A percentile compares a stretch with the other conserved stretches of the same genome.
Conservation (phyloP, 192 early-diverging fungal species). For the Backusella psychrophila region DNA sequence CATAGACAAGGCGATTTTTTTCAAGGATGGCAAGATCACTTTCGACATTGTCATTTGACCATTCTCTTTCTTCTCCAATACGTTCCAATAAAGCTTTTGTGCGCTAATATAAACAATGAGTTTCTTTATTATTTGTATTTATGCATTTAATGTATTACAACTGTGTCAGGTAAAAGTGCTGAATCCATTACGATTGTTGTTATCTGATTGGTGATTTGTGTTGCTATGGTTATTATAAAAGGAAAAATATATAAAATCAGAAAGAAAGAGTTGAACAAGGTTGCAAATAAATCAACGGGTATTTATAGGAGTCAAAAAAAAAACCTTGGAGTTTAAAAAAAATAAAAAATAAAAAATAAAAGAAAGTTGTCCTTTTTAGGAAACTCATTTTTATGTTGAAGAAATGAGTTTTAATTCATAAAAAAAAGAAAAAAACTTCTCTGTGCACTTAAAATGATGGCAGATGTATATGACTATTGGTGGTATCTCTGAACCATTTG, state of each 20-base stretch:
- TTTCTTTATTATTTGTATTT: not conserved
- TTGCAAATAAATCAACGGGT: not conserved
- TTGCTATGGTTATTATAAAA: not conserved
- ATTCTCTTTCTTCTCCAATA: constrained; percentile 7
- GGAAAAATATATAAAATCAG: not conserved
- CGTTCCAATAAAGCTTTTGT: not conserved
- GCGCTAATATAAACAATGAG: not conserved
- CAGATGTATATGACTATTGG: no score
- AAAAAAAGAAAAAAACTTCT: not conserved
- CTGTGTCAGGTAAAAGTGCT: not conserved
- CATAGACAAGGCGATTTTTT: constrained; percentile 3
- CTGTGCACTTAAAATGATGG: not conserved
- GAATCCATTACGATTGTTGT: not conserved
- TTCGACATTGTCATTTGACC: constrained; percentile 4
- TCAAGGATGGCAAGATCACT: constrained; percentile 1
- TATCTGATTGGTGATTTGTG: not conserved
- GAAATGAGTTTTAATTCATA: not conserved
- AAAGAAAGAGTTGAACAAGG: not conserved
- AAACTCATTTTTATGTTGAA: not conserved
- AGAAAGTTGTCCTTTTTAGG: not conserved
- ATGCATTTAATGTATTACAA: not conserved
- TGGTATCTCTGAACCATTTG: no score
- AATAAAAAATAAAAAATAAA: not conserved
- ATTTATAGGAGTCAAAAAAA: not conserved
- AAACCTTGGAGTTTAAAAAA: not conserved